Conservation (phyloP, 2,329 filamentous ascomycete genomes). For the Cercospora brassicicola region DNA sequence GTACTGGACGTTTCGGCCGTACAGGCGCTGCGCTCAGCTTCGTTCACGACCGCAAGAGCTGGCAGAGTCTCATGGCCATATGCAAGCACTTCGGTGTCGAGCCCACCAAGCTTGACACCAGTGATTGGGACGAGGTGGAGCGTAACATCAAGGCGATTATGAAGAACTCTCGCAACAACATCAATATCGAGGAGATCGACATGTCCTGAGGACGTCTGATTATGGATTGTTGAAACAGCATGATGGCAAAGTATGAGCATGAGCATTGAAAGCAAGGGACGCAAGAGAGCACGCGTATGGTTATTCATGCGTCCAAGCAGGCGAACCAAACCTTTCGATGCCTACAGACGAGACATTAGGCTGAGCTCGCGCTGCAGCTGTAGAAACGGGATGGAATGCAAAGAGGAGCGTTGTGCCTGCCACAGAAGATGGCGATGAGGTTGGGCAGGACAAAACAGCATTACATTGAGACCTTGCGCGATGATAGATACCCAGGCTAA, state of each 20-base stretch:
- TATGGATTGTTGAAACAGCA: neutral
- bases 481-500: conserved; percentile 7
- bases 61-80: conserved; percentile 75
- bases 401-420: neutral
- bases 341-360: neutral
- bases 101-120: conserved; percentile 75
- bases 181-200: conserved; percentile 21
- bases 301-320: neutral
- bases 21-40: conserved; percentile 96
- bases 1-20: conserved; percentile 93
- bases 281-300: neutral
- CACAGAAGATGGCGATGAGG: neutral
- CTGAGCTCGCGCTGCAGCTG: neutral
- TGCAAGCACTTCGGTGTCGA: conserved; percentile 76
- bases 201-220: conserved; percentile 15
- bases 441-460: neutral
- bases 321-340: neutral
- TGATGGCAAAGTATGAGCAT: neutral
- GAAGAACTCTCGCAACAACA: conserved; percentile 53
- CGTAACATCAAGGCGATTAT: conserved; percentile 77
- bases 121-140: conserved; percentile 90
- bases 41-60: conserved; percentile 82
- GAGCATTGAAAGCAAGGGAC: neutral
- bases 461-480: neutral
- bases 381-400: neutral